Base-by-base conservation (phyloP, 2,329 filamentous ascomycete genomes). In the Clarireedia homoeocarpa region DNA sequence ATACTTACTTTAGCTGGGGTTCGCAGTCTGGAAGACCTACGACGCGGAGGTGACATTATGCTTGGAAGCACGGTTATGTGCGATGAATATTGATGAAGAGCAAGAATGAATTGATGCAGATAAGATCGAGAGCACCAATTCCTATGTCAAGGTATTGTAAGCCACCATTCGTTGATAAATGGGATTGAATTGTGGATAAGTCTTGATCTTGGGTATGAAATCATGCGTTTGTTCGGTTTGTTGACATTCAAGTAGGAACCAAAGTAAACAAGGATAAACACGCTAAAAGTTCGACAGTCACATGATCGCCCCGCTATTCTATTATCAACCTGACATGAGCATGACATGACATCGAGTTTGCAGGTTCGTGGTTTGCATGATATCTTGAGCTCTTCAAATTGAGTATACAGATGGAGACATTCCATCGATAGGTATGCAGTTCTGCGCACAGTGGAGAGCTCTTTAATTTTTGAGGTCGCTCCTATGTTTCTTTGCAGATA, bases 21-120 rank as follows among this genome's bases (percentile, higher is more conserved):
- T 48, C 66, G 66, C 45, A 70, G 64, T 56, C 68, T 61, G 10
- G 65, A 64, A 6, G 68, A 70, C 6, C 68, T 64, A 59, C 68
- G 68, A 50, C 65, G 66, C 58, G 63, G 65, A 53, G 64, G 58
- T 46, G 64, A 56, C 65, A 66, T 65, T 27, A 39, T 60, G 26
- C 47, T 23, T 48, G 44, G 42, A 49, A 39, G 34, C 24, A 26
- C 34, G 38, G 38, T 34, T 40, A 48, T 4, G 9, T 36, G 5
- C 6, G n/a, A 14, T n/a, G 30, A 48, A 40, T 49, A 34, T 48
- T 34, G 17, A 26, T 12, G 24, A 36, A 20, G 14, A 26, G 34
- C 48, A 39, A 20, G 15, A 48, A 48, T 6, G 6, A 34, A 14
- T 2, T 42, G 39, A n/a, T 20, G 6, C 15, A 7, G 10, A 27